Base-by-base conservation (phyloP, 805 yeast species). In the Metschnikowia sp. region DNA sequence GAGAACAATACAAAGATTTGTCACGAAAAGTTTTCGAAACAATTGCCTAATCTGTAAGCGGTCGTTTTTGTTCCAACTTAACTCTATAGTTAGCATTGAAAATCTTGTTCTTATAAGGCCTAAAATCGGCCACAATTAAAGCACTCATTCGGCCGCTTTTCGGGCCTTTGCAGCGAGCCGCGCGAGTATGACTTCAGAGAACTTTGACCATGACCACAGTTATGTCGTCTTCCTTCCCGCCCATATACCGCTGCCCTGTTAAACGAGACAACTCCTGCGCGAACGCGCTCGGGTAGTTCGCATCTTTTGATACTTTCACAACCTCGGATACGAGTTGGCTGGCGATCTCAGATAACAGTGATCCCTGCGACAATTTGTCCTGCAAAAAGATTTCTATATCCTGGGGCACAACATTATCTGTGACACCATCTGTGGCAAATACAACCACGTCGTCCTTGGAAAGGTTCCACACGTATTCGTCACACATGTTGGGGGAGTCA, bases 161-260 rank as follows among this genome's bases (percentile, higher is more conserved):
- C 33, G 11, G 11, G 7, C 6, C 6, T 5, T 11, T 32, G 6
- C n/a, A 32, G n/a, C 11, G n/a, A 31, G 12, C 32, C 12, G 32
- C 32, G 12, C 12, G 32, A 22, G 26, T 22, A 22, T 22, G 26
- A 22, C 12, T 18, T 19, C 10, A 39, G 18, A 22, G 12, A 8
- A 87, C 89, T 59, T 80, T 77, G 38, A 89, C 82, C 59, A 88
- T 75, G 1, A 91, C 85, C 13, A 86, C 80, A 1, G 98, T 89
- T 34, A 94, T 86, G 66, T 92, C 99, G 68, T 92, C 99, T 39
- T 90, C 95, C 69, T 92, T 92, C 11, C 99, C 99, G 32, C 99
- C 98, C 49, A 81, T 73, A 60, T 87, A 86, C 37, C 75, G 71
- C 59, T 82, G 85, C 3, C 86, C 86, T 1, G 88, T 79, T 42